phyloP scores from a whole-genome alignment of 768 basidiomycete genomes.

The Cystobasidium tubakii region DNA sequence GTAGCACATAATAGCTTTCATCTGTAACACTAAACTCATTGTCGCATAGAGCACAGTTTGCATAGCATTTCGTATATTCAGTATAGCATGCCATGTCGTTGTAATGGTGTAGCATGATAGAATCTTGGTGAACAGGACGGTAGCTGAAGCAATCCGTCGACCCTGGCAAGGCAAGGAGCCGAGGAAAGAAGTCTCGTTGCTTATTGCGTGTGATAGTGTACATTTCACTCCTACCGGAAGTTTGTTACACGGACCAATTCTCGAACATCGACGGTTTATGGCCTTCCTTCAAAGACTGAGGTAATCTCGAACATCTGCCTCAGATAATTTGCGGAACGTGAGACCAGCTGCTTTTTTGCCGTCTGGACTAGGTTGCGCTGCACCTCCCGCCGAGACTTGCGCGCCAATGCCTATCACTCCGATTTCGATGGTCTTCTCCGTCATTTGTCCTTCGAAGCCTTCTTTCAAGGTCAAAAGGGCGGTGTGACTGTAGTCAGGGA shows the following conservation, averaged over 20 bases:
- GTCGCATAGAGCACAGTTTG: neutral
- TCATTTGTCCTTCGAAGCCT: slow-evolving; percentile 99
- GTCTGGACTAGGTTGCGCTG: slow-evolving; percentile 59
- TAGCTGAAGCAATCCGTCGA: no score
- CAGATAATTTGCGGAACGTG: slow-evolving; percentile 87
- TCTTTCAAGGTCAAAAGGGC: slow-evolving; percentile 95
- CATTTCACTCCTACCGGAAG: no score
- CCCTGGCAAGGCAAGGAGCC: no score
- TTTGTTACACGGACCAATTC: no score
- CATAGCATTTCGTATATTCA: neutral
- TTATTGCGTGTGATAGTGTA: no score
- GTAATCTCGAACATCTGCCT: slow-evolving; percentile 96
- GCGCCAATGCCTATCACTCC: slow-evolving; percentile 90
- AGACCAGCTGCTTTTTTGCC: slow-evolving; percentile 53
- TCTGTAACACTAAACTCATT: neutral
- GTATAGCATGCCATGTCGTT: neutral
- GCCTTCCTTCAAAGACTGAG: slow-evolving; percentile 11
- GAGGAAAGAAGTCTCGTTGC: no score
- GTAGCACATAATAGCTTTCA: neutral
- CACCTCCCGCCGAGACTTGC: slow-evolving; percentile 58
- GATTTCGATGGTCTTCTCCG: slow-evolving; percentile 98
- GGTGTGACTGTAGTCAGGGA: slow-evolving; percentile 86
- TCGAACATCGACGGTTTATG: neutral
- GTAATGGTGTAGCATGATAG: no score
- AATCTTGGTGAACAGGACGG: no score